Evolutionary conservation across 768 basidiomycete species (phyloP).

Genomic region (Lactarius quietus): DNA sequence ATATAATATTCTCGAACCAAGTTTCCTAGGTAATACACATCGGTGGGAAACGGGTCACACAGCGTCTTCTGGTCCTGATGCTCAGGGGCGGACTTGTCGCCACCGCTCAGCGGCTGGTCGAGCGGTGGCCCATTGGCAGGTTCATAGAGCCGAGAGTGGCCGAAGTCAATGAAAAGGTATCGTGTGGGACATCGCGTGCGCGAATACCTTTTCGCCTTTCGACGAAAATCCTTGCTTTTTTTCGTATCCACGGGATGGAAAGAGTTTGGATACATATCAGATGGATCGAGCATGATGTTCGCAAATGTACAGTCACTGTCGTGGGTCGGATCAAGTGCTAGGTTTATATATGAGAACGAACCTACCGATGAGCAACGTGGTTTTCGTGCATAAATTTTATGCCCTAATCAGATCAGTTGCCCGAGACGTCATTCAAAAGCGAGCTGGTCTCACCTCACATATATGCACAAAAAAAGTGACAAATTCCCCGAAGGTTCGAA

Average conservation of each 20-base stretch:
- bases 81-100: slow-evolving; percentile 40
- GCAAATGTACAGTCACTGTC: not conserved
- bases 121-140: slow-evolving; percentile 28
- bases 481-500: slow-evolving; percentile 27
- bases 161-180: slow-evolving; percentile 40
- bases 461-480: slow-evolving; percentile 28
- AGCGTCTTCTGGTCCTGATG: slow-evolving; percentile 16
- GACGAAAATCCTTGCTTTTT: slow-evolving; percentile 27
- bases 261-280: slow-evolving; percentile 27
- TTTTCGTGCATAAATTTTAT: slow-evolving; percentile 27
- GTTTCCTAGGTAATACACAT: slow-evolving; percentile 36
- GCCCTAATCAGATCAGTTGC: slow-evolving; percentile 17
- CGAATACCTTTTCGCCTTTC: slow-evolving; percentile 28
- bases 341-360: slow-evolving; percentile 19
- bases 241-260: slow-evolving; percentile 30
- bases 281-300: slow-evolving; percentile 33
- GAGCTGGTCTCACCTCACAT: slow-evolving; percentile 22
- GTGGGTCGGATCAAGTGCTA: not conserved
- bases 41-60: slow-evolving; percentile 35
- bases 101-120: slow-evolving; percentile 36
- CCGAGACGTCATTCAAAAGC: slow-evolving; percentile 21
- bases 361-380: slow-evolving; percentile 31
- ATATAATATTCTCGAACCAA: slow-evolving; percentile 31
- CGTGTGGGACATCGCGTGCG: slow-evolving; percentile 33
- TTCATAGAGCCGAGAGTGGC: slow-evolving; percentile 33